These are phyloP conservation scores for Pluteus cervinus DNA, from an alignment of 768 basidiomycete genomes.

Conservation along the genomic window DNA sequence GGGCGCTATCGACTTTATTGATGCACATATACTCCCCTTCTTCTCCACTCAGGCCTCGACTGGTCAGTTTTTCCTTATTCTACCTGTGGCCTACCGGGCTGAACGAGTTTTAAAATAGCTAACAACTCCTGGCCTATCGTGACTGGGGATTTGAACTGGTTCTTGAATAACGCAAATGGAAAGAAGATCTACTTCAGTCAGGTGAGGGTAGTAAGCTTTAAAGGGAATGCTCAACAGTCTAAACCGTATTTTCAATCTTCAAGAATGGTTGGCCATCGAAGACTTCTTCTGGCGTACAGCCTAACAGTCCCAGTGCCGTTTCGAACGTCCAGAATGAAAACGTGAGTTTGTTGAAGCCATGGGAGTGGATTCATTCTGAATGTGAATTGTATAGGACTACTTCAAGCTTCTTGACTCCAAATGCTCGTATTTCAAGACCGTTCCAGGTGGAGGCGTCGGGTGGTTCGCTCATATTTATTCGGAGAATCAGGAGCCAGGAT, in stretches of 20 bases:
- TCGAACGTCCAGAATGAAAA: slow-evolving; percentile 58
- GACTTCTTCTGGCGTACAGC: slow-evolving; percentile 53
- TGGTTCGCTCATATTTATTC: slow-evolving; percentile 84
- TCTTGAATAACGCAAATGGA: slow-evolving; percentile 51
- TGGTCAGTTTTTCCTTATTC: slow-evolving; percentile 26
- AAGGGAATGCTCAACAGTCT: neutral
- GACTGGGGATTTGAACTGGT: slow-evolving; percentile 55
- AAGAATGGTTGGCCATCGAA: slow-evolving; percentile 78
- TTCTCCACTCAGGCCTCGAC: slow-evolving; percentile 52
- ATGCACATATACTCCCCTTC: slow-evolving; percentile 69
- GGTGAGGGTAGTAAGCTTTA: slow-evolving; percentile 28
- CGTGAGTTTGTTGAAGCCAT: slow-evolving; percentile 25
- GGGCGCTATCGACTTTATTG: slow-evolving; percentile 55
- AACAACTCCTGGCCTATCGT: slow-evolving; percentile 60
- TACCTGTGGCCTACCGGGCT: neutral
- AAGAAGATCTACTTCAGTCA: slow-evolving; percentile 77
- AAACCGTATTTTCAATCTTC: neutral
- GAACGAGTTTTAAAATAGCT: slow-evolving; percentile 26
- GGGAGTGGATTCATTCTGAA: slow-evolving; percentile 1
- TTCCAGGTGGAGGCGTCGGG: slow-evolving; percentile 58
- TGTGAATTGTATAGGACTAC: slow-evolving; percentile 41
- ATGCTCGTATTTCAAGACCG: slow-evolving; percentile 56
- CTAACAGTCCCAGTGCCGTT: slow-evolving; percentile 58
- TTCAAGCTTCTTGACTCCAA: slow-evolving; percentile 57
- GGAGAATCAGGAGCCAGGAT: slow-evolving; percentile 60